Evolutionary conservation across 2,329 filamentous ascomycete species (phyloP).

Genomic region (Aspergillus aculeatinus): DNA sequence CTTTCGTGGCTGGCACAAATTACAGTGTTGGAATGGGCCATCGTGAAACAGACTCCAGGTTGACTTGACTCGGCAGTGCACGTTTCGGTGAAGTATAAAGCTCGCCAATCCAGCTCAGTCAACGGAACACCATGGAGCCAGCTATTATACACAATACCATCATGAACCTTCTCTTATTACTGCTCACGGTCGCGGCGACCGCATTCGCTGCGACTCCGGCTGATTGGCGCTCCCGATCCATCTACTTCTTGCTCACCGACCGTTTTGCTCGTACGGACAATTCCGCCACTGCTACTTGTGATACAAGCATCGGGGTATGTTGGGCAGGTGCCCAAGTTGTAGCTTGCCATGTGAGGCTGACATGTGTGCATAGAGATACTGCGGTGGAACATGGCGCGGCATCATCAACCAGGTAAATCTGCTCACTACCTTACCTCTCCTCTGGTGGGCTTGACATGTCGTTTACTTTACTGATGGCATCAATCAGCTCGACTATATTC

Average conservation of each 20-base stretch:
- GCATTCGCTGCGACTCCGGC: conserved; percentile 33
- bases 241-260: conserved; percentile 49
- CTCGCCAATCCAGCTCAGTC: too few species aligned
- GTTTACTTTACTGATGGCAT: conserved; percentile 18
- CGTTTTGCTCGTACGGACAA: conserved; percentile 45
- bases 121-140: too few species aligned
- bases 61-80: background rate
- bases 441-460: background rate
- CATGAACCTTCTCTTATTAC: conserved; percentile 10
- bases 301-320: conserved; percentile 26
- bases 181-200: conserved; percentile 22
- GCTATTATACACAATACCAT: too few species aligned
- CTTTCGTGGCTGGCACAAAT: background rate
- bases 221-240: conserved; percentile 44
- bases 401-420: conserved; percentile 39
- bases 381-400: conserved; percentile 52
- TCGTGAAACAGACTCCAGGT: conserved; percentile 3
- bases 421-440: background rate
- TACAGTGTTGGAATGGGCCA: background rate
- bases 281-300: conserved; percentile 35
- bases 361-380: conserved; percentile 36
- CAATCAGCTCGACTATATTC: conserved; percentile 49
- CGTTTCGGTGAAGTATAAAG: too few species aligned
- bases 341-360: background rate
- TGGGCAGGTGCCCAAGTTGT: background rate